A percentile compares a stretch with the other conserved stretches of the same genome.
phyloP scores from a whole-genome alignment of 2,329 filamentous ascomycete genomes.

The Phymatotrichopsis omnivora region DNA sequence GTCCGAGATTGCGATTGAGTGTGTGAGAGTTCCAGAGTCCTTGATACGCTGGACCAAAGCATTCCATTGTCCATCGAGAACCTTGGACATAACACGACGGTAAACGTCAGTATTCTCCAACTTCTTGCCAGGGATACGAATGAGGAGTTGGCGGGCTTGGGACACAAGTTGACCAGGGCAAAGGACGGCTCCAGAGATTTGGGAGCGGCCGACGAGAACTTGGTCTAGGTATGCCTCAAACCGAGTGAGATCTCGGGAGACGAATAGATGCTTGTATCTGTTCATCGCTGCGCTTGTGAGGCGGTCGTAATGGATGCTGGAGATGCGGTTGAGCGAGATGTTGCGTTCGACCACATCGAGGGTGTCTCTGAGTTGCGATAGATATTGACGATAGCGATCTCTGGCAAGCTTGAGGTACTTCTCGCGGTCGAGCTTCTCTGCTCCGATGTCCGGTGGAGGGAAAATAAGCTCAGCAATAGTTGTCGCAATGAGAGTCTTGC shows the following conservation, averaged over 20 bases:
- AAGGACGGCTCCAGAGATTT: conserved; percentile 48
- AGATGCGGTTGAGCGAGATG: conserved; percentile 40
- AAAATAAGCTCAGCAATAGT: conserved; percentile 49
- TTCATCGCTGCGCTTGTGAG: conserved; percentile 50
- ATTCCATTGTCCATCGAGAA: conserved; percentile 47
- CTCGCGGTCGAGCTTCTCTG: conserved; percentile 37
- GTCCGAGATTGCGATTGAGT: conserved; percentile 49
- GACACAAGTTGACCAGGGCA: too few relatives aligned
- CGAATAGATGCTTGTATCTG: conserved; percentile 43
- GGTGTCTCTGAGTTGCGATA: conserved; percentile 45
- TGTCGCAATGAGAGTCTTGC: conserved; percentile 47
- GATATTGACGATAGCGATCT: conserved; percentile 44
- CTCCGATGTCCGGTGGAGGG: conserved; percentile 35
- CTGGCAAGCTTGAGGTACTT: conserved; percentile 46
- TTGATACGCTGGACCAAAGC: conserved; percentile 48
- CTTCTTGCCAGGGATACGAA: conserved; percentile 11
- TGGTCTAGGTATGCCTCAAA: conserved; percentile 44
- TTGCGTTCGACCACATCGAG: conserved; percentile 46
- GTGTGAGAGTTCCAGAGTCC: conserved; percentile 45
- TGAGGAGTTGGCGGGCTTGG: too few relatives aligned
- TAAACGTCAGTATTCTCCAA: conserved; percentile 9
- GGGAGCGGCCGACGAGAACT: conserved; percentile 41
- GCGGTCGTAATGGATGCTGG: conserved; percentile 47
- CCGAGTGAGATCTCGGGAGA: conserved; percentile 41
- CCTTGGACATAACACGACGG: conserved; percentile 33